These are phyloP conservation scores for Fagus sylvatica DNA, from an alignment of 306 rosid species.

Conservation along the genomic window DNA sequence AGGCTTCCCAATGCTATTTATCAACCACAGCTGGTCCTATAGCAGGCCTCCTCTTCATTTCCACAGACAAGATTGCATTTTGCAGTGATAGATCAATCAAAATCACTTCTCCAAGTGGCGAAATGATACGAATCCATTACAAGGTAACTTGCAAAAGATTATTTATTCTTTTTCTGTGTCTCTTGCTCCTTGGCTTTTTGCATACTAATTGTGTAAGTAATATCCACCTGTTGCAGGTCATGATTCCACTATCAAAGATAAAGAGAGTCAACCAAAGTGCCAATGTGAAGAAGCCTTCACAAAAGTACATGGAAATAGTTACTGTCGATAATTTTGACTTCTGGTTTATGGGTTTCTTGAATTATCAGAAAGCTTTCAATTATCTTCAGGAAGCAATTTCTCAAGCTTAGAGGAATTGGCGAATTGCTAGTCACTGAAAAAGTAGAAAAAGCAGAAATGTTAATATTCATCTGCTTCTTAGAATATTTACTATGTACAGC, in stretches of 20 bases:
- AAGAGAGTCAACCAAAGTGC: constrained; percentile 43
- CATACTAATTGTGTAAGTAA: not conserved
- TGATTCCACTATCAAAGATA: constrained; percentile 46
- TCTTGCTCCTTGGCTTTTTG: constrained; percentile 1
- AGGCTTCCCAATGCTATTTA: constrained; percentile 66
- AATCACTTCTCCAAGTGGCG: constrained; percentile 47
- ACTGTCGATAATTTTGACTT: constrained; percentile 60
- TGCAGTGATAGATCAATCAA: constrained; percentile 73
- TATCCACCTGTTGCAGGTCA: constrained; percentile 35
- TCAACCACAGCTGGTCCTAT: constrained; percentile 83
- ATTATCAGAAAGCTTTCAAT: constrained; percentile 43
- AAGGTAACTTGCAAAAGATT: constrained; percentile 24
- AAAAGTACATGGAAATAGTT: constrained; percentile 58
- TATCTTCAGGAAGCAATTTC: constrained; percentile 39
- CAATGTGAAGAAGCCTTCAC: constrained; percentile 46
- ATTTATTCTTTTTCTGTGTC: not conserved
- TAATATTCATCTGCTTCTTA: not conserved
- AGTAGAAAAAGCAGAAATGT: not conserved
- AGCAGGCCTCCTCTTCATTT: constrained; percentile 82
- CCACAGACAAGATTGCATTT: constrained; percentile 66
- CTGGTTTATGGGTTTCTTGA: constrained; percentile 73
- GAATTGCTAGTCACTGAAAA: not conserved
- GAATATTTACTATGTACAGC: not conserved
- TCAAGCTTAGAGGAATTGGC: constrained; percentile 17
- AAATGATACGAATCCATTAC: constrained; percentile 48